Base-by-base conservation (phyloP, 768 basidiomycete species). In the Nevesoporus exiguus region DNA sequence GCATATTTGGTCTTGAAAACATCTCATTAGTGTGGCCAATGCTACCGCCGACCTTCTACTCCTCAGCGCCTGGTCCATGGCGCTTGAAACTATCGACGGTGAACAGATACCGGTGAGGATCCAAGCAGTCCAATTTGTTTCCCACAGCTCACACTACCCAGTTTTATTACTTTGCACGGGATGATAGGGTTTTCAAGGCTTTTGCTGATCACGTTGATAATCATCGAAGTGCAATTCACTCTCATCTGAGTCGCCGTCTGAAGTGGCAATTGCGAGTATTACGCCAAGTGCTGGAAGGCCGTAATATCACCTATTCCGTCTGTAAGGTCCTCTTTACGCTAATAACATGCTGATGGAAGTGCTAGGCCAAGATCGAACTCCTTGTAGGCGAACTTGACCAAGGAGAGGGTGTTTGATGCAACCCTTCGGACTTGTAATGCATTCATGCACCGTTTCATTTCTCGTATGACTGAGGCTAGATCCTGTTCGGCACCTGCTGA, bases 121-220 rank as follows among this genome's bases (percentile, higher is more conserved):
- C 29, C 15, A 36, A n/a, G 7, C 22, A 27, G 13, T 33, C 17
- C n/a, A 10, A 19, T 55, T 41, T 24, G 3, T 8, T 25, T 27
- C 19, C n/a, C 19, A 37, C 27, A 11, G 17, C 47, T 60, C 43
- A 60, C 46, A 15, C 1, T 10, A 21, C 44, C 33, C 48, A 64
- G 90, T 80, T 84, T n/a, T 94, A 89, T 58, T 93, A 88, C 63
- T 98, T 98, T 64, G 96, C 95, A 41, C 82, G 96, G 21, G 96
- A 98, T 69, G 88, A 93, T 57, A 83, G 95, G 33, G 84, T 90
- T 14, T 89, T 87, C 70, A 85, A 79, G 58, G 81, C 84, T 3
- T 89, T 93, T 54, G 62, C 65, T 21, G 77, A 80, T 61, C 78
- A 64, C 55, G 44, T 58, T 37, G 64, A 68, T 43, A 58, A 52